These are phyloP conservation scores for Collybia sp. DNA, from an alignment of 768 basidiomycete species.

Conservation along the genomic window DNA sequence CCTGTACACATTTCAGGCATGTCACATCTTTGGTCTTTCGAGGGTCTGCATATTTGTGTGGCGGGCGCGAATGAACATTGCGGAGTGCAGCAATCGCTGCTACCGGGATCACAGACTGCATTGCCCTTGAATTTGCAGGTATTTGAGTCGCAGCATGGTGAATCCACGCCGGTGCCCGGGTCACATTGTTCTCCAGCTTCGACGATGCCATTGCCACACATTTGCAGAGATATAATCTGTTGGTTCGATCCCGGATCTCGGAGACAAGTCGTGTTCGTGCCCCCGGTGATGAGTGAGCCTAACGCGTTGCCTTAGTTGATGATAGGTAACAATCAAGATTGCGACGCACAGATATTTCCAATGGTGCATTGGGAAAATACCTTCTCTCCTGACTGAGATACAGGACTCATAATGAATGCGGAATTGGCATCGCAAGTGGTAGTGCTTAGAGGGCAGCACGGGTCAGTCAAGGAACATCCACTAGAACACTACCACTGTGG, in stretches of 20 bases:
- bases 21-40: slow-evolving; percentile 67
- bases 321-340: slow-evolving; percentile 1
- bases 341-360: slow-evolving; percentile 75
- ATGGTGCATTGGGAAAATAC: slow-evolving; percentile 75
- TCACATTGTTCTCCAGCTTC: slow-evolving; percentile 87
- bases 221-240: slow-evolving; percentile 55
- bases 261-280: slow-evolving; percentile 62
- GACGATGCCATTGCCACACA: slow-evolving; percentile 83
- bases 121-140: slow-evolving; percentile 72
- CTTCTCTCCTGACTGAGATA: slow-evolving; percentile 58
- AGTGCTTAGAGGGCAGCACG: slow-evolving; percentile 68
- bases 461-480: slow-evolving; percentile 50
- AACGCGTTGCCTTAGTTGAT: not conserved
- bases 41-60: slow-evolving; percentile 66
- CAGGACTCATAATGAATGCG: slow-evolving; percentile 82
- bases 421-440: slow-evolving; percentile 59
- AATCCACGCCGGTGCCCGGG: slow-evolving; percentile 56
- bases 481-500: slow-evolving; percentile 46
- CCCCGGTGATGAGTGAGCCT: slow-evolving; percentile 57
- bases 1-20: slow-evolving; percentile 72
- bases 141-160: slow-evolving; percentile 66
- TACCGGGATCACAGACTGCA: slow-evolving; percentile 76
- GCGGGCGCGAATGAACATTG: slow-evolving; percentile 66
- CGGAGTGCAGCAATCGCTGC: slow-evolving; percentile 69
- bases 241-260: slow-evolving; percentile 45